Conservation (phyloP, 2,329 filamentous ascomycete genomes). For the Cyanodermella asteris region DNA sequence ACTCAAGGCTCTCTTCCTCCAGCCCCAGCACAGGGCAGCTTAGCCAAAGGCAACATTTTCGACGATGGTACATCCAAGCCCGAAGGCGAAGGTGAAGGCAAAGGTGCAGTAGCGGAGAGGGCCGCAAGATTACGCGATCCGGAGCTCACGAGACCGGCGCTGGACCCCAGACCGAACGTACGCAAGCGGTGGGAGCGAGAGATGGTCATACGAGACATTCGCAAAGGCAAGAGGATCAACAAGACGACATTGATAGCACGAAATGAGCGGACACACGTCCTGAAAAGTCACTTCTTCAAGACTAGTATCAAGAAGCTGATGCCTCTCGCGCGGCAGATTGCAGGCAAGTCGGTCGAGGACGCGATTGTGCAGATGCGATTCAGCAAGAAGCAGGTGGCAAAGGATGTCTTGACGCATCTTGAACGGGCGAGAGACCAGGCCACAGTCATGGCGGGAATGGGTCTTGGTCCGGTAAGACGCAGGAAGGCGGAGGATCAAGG, state of each 20-base stretch:
- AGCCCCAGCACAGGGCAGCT: slow-evolving; percentile 16
- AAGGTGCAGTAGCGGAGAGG: neutral
- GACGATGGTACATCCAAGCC: slow-evolving; percentile 9
- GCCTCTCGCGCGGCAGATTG: slow-evolving; percentile 67
- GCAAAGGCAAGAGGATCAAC: slow-evolving; percentile 42
- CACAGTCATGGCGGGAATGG: slow-evolving; percentile 66
- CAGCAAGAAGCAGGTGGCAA: slow-evolving; percentile 78
- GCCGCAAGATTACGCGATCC: slow-evolving; percentile 15
- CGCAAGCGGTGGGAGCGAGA: slow-evolving; percentile 61
- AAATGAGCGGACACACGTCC: slow-evolving; percentile 34
- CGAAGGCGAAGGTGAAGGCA: neutral
- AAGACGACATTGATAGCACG: slow-evolving; percentile 46
- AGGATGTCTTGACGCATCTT: slow-evolving; percentile 58
- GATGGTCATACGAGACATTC: slow-evolving; percentile 59
- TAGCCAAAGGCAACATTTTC: slow-evolving; percentile 31
- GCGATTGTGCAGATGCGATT: slow-evolving; percentile 89
- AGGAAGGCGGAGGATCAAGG: slow-evolving; percentile 4
- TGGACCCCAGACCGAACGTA: slow-evolving; percentile 54
- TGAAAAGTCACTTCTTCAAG: slow-evolving; percentile 50
- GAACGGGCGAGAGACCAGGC: slow-evolving; percentile 65
- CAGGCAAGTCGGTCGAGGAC: slow-evolving; percentile 82
- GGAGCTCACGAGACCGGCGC: slow-evolving; percentile 35
- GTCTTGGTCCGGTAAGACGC: slow-evolving; percentile 26
- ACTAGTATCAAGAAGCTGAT: slow-evolving; percentile 85
- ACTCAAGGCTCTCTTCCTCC: neutral